Evolutionary conservation across 2,329 filamentous ascomycete species (phyloP).

Genomic region (Colletotrichum agaves): DNA sequence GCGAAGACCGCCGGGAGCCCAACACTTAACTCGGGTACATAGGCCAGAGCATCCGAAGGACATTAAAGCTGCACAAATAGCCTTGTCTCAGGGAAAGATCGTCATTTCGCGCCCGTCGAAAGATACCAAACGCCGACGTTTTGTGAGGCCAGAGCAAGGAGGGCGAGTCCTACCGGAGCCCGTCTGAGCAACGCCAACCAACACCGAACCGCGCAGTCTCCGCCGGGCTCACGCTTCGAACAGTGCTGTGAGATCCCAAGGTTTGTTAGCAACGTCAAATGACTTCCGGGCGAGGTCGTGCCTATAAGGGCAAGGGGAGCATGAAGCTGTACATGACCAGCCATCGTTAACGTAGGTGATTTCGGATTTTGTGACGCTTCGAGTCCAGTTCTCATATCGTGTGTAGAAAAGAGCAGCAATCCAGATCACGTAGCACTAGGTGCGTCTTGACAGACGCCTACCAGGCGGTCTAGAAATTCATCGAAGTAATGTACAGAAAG

Average conservation of each 20-base stretch:
- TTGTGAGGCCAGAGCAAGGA: not conserved
- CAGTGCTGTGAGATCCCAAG: not conserved
- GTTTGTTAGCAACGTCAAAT: no score
- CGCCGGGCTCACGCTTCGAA: not conserved
- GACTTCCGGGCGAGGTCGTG: no score
- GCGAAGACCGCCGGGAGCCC: not conserved
- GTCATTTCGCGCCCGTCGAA: slow-evolving; percentile 45
- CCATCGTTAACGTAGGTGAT: no score
- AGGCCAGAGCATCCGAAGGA: slow-evolving; percentile 41
- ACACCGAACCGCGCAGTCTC: not conserved
- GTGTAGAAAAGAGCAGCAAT: no score
- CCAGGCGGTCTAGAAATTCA: no score
- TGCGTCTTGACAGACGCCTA: no score
- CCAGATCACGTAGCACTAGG: no score
- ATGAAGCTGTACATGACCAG: no score
- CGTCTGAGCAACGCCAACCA: not conserved
- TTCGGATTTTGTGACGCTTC: no score
- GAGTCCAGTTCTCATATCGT: no score
- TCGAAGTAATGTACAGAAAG: no score
- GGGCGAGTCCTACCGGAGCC: not conserved
- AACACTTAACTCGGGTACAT: not conserved
- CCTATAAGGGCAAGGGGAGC: no score
- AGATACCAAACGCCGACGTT: slow-evolving; percentile 40
- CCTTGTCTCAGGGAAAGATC: slow-evolving; percentile 41
- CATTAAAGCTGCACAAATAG: slow-evolving; percentile 45